Evolutionary conservation across 768 basidiomycete species (phyloP).

Genomic region (Lactarius sp.): DNA sequence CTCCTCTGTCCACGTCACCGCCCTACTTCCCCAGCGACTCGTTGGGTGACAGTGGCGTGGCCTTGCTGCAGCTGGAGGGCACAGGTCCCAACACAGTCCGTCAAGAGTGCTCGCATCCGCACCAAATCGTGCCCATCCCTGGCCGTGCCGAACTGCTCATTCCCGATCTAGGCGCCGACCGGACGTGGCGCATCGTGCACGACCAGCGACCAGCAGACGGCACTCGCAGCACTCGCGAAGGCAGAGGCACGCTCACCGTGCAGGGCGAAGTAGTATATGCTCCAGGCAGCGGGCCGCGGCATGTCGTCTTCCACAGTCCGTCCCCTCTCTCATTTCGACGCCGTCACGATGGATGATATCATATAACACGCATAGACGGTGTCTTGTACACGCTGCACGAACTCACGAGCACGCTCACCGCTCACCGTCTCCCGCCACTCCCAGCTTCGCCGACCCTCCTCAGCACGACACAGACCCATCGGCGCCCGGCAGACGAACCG

Average conservation of each 20-base stretch:
- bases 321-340: constrained; percentile 10
- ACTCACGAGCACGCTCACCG: constrained; percentile 52
- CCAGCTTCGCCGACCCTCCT: constrained; percentile 35
- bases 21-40: constrained; percentile 41
- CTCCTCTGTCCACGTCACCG: constrained; percentile 49
- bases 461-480: constrained; percentile 44
- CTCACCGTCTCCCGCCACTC: constrained; percentile 47
- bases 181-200: constrained; percentile 52
- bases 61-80: constrained; percentile 42
- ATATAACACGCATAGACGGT: constrained; percentile 40
- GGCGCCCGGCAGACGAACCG: constrained; percentile 33
- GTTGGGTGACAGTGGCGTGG: constrained; percentile 26
- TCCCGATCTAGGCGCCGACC: constrained; percentile 45
- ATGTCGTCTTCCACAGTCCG: constrained; percentile 60
- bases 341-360: background rate
- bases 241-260: constrained; percentile 45
- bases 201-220: constrained; percentile 20
- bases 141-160: constrained; percentile 33
- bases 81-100: constrained; percentile 61
- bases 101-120: constrained; percentile 72
- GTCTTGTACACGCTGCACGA: constrained; percentile 65
- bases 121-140: constrained; percentile 52
- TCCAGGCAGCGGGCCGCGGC: constrained; percentile 65
- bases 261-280: constrained; percentile 45
- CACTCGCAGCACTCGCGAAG: background rate